Percentiles rank a stretch among this genome's conserved stretches.
phyloP scores from a whole-genome alignment of 768 basidiomycete genomes.

The Trametes maxima region DNA sequence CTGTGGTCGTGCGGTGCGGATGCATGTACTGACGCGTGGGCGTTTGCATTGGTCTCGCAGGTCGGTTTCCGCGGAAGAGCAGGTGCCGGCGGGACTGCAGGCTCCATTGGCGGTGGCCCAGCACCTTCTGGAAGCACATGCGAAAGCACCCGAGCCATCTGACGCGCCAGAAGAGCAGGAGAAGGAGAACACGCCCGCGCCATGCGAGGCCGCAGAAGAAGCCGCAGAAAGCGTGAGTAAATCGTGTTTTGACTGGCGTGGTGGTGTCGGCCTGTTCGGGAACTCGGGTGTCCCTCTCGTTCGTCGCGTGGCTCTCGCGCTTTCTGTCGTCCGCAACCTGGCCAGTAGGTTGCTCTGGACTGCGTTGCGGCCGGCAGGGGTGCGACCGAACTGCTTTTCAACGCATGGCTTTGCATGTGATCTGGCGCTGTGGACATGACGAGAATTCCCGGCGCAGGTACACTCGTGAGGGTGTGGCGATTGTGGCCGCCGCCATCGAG shows the following conservation, averaged over 20 bases:
- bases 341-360: no score
- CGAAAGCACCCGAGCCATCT: conserved; percentile 16
- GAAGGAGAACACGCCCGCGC: conserved; percentile 25
- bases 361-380: no score
- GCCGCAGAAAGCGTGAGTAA: conserved; percentile 27
- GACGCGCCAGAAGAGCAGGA: conserved; percentile 20
- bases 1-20: neutral
- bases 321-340: no score
- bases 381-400: no score
- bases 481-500: no score
- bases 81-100: conserved; percentile 61
- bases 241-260: neutral
- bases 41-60: conserved; percentile 36
- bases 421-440: no score
- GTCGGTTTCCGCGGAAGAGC: conserved; percentile 56
- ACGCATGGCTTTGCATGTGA: no score
- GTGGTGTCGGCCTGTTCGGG: neutral
- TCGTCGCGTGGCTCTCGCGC: neutral
- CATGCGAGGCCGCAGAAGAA: conserved; percentile 22
- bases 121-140: conserved; percentile 52
- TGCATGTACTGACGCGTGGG: conserved; percentile 16
- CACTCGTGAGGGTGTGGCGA: no score
- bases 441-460: no score
- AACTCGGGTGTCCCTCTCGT: neutral
- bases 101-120: conserved; percentile 62